Evolutionary conservation across 176 grass and related monocot genomes (phyloP).

Genomic region (Olyra latifolia): DNA sequence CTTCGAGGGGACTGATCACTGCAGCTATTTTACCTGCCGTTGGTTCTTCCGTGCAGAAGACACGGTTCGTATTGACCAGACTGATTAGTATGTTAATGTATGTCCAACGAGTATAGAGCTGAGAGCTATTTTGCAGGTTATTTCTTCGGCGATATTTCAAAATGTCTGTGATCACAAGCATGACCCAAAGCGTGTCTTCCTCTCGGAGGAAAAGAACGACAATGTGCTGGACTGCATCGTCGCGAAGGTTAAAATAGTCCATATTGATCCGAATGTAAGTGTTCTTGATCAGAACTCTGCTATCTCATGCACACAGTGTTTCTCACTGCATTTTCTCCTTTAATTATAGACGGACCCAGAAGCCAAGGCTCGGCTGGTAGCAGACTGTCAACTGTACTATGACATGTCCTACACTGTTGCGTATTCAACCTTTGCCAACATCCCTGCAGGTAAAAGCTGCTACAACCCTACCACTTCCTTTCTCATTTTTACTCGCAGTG

Average conservation of each 20-base stretch:
- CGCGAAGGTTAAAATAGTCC: conserved; percentile 55
- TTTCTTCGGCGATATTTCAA: conserved; percentile 33
- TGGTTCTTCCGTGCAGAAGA: conserved; percentile 87
- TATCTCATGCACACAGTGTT: not conserved
- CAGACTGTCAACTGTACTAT: conserved; percentile 65
- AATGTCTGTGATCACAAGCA: conserved; percentile 32
- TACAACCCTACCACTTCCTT: not conserved
- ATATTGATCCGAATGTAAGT: conserved; percentile 74
- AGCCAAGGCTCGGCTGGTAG: conserved; percentile 41
- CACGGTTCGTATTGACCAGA: conserved; percentile 40
- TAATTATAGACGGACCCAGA: conserved; percentile 48
- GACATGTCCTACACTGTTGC: conserved; percentile 79
- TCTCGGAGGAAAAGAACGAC: conserved; percentile 86
- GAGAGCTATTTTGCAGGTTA: not conserved
- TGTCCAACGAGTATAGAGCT: not conserved
- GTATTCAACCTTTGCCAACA: conserved; percentile 80
- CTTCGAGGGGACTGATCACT: conserved; percentile 50
- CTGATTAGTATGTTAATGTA: not conserved
- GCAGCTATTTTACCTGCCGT: conserved; percentile 63
- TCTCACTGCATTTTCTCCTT: not conserved
- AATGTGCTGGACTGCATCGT: conserved; percentile 78
- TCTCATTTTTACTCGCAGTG: not conserved
- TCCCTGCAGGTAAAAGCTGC: conserved; percentile 52
- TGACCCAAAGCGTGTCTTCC: conserved; percentile 71
- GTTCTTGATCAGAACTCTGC: not conserved